These are phyloP conservation scores for Sclerotinia trifoliorum DNA, from an alignment of 2,329 filamentous ascomycete genomes.

Conservation along the genomic window DNA sequence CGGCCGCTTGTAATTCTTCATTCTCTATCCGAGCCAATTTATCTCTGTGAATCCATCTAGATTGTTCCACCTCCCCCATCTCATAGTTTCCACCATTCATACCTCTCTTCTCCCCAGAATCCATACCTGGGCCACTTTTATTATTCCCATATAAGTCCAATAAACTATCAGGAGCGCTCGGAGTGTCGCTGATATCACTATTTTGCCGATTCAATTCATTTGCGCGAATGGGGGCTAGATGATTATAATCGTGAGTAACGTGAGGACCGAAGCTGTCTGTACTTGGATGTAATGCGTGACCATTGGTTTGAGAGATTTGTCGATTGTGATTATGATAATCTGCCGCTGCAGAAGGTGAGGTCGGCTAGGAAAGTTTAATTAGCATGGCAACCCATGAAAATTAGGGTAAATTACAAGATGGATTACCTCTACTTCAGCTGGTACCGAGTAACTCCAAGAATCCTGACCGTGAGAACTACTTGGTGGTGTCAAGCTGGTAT, in stretches of 20 bases:
- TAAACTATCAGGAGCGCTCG: slow-evolving; percentile 48
- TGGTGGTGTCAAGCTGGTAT: slow-evolving; percentile 37
- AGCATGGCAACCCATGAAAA: background rate
- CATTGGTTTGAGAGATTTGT: slow-evolving; percentile 28
- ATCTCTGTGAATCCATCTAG: slow-evolving; percentile 83
- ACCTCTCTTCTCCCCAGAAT: slow-evolving; percentile 33
- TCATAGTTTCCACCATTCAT: slow-evolving; percentile 34
- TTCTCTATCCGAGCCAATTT: slow-evolving; percentile 81
- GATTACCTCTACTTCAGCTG: slow-evolving; percentile 37
- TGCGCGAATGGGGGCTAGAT: slow-evolving; percentile 41
- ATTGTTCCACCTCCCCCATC: slow-evolving; percentile 53
- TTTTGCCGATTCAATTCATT: slow-evolving; percentile 44
- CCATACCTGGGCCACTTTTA: slow-evolving; percentile 33
- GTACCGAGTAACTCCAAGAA: slow-evolving; percentile 39
- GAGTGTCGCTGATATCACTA: slow-evolving; percentile 44
- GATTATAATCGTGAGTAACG: slow-evolving; percentile 29
- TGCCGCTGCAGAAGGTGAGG: slow-evolving; percentile 7
- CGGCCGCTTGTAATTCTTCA: slow-evolving; percentile 75
- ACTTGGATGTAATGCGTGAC: slow-evolving; percentile 14
- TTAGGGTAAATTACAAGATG: background rate
- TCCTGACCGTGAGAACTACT: slow-evolving; percentile 37
- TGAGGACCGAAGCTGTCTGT: slow-evolving; percentile 19
- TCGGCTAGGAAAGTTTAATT: slow-evolving; percentile 17
- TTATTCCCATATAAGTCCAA: slow-evolving; percentile 45
- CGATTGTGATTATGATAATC: slow-evolving; percentile 18